Base-by-base conservation (phyloP, 768 basidiomycete species). In the Trametes maxima region DNA sequence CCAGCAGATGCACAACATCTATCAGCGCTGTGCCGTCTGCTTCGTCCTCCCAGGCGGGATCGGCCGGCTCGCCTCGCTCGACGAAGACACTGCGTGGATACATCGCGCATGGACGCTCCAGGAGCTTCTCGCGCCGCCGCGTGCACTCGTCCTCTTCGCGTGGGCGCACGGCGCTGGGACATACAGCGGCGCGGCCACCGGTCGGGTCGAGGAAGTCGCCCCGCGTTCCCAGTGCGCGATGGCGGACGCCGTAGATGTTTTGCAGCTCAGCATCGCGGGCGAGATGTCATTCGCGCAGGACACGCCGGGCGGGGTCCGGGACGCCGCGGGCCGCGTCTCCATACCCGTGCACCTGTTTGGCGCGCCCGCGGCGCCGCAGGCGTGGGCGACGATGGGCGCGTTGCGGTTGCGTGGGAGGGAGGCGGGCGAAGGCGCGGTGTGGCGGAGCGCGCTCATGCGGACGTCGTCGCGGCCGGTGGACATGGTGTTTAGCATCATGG, bases 81-180 rank as follows among this genome's bases (percentile, higher is more conserved):
- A 57, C 40, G 68, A 69, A 33, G 59, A 61, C 14, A 65, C 66
- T 14, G 24, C 54, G 7, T 69, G 68, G 68, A 62, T 60, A 4
- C 49, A 53, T 22, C 66, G 68, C 44, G 60, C 37, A 6, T 69
- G 68, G 68, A 69, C 68, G 22, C 57, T 63, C 22, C 68, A 69
- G 57, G 68, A 66, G 47, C 43, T 47, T 0, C 46, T 66, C 19
- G 65, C 65, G 28, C 64, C 64, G 14, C 45, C 52, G 24, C 45
- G 45, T 35, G 51, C 53, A 6, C 42, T 47, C 28, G 57, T 62
- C 35, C 51, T 65, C 39, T 62, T 58, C 60, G 51, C 14, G 35
- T 62, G 64, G 60, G 42, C 19, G 16, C 21, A 37, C 16, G 60
- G 60, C 4, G 10, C 45, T 2, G 59, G 55, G 6, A 40, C 37